Conservation (phyloP, 768 basidiomycete genomes). For the Agaricus blazei region DNA sequence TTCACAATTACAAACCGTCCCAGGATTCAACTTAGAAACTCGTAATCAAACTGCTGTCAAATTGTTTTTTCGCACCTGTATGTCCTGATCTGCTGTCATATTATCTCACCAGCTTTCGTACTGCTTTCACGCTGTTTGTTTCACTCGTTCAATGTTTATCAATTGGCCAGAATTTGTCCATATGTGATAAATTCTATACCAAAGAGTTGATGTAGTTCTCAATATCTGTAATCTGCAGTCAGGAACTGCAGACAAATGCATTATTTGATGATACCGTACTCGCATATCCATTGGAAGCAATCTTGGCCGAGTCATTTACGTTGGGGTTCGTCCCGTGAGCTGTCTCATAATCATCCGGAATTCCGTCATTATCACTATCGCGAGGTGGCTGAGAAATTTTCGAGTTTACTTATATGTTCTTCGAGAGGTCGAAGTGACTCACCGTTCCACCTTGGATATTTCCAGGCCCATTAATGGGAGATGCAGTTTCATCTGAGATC, state of each 20-base stretch:
- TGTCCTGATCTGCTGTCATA: not conserved
- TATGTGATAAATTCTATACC: constrained; percentile 14
- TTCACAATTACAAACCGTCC: not conserved
- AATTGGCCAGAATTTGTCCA: not conserved
- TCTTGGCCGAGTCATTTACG: constrained; percentile 23
- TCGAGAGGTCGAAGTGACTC: constrained; percentile 9
- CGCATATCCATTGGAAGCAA: constrained; percentile 29
- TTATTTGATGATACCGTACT: constrained; percentile 18
- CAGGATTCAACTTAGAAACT: not conserved
- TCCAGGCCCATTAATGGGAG: constrained; percentile 27
- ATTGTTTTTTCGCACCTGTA: not conserved
- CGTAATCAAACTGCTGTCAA: not conserved
- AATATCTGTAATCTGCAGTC: constrained; percentile 20
- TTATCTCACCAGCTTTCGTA: not conserved
- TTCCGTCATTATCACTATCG: constrained; percentile 27
- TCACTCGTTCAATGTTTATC: not conserved
- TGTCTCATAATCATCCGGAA: constrained; percentile 27
- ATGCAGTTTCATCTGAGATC: constrained; percentile 22
- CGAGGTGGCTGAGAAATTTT: constrained; percentile 17
- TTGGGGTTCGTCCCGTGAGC: constrained; percentile 27
- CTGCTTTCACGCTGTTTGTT: not conserved
- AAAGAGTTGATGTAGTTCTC: constrained; percentile 32
- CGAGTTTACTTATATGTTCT: not conserved
- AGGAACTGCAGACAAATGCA: not conserved
- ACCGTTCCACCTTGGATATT: constrained; percentile 27